Conservation (phyloP, 768 basidiomycete genomes). For the Krasilnikovozyma curviuscula region DNA sequence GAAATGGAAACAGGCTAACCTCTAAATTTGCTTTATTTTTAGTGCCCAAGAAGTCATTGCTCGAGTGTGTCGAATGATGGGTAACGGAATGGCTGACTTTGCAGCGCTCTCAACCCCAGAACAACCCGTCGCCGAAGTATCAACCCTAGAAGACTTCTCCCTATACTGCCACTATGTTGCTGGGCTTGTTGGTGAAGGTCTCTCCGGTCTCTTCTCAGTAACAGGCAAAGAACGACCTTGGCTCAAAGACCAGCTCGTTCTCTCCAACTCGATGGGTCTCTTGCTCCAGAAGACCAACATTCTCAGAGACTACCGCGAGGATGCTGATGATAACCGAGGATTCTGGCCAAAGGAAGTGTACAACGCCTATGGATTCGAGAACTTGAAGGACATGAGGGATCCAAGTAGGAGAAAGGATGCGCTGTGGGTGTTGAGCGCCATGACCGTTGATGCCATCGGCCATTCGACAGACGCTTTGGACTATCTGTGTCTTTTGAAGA, state of each 20-base stretch:
- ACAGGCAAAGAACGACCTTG: slow-evolving; percentile 60
- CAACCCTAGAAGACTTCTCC: slow-evolving; percentile 69
- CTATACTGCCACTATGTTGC: slow-evolving; percentile 98
- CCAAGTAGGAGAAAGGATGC: slow-evolving; percentile 44
- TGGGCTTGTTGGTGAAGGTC: slow-evolving; percentile 88
- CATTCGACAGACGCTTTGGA: slow-evolving; percentile 75
- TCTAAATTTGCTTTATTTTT: not conserved
- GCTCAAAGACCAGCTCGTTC: slow-evolving; percentile 59
- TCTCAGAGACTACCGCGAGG: slow-evolving; percentile 84
- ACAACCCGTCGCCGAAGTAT: slow-evolving; percentile 37
- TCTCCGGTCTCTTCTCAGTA: slow-evolving; percentile 68
- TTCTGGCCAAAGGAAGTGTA: slow-evolving; percentile 94
- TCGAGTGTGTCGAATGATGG: slow-evolving; percentile 72
- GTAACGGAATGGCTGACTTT: slow-evolving; percentile 85
- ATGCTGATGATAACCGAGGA: slow-evolving; percentile 57
- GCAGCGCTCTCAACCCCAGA: slow-evolving; percentile 60
- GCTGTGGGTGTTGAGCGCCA: slow-evolving; percentile 62
- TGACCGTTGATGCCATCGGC: slow-evolving; percentile 69
- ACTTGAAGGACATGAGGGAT: slow-evolving; percentile 40
- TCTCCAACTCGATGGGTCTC: slow-evolving; percentile 87
- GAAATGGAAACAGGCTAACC: not conserved
- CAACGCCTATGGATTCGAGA: slow-evolving; percentile 37
- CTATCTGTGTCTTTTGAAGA: slow-evolving; percentile 66
- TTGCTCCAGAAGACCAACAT: slow-evolving; percentile 97
- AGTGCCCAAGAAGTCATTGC: slow-evolving; percentile 57